Conservation (phyloP, 768 basidiomycete species). For the Boletus sensibilis region DNA sequence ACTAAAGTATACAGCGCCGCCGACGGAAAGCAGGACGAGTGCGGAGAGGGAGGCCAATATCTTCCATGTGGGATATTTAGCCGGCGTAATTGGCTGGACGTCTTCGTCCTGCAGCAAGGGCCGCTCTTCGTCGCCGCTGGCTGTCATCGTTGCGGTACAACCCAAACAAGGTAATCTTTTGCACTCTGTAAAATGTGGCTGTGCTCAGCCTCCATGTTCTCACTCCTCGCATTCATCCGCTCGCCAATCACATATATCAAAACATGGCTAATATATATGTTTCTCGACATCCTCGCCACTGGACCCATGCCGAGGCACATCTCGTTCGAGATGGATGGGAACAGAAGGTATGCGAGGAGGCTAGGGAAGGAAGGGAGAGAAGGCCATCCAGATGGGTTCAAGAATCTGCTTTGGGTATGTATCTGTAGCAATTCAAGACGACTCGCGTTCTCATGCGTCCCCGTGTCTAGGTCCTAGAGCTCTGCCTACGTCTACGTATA, state of each 20-base stretch:
- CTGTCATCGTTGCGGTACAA: not conserved
- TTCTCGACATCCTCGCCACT: slow-evolving; percentile 67
- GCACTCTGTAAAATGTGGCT: slow-evolving; percentile 20
- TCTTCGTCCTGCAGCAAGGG: slow-evolving; percentile 23
- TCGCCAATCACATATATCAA: slow-evolving; percentile 16
- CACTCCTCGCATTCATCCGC: slow-evolving; percentile 8
- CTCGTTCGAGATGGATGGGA: slow-evolving; percentile 97
- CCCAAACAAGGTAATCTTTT: not conserved
- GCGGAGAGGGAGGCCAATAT: slow-evolving; percentile 9
- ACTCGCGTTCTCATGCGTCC: not conserved
- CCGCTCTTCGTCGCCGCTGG: slow-evolving; percentile 27
- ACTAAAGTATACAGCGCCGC: slow-evolving; percentile 12
- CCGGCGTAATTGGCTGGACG: not conserved
- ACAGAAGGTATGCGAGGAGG: slow-evolving; percentile 82
- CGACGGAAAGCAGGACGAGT: slow-evolving; percentile 16
- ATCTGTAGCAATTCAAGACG: not conserved
- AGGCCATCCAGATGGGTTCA: slow-evolving; percentile 86
- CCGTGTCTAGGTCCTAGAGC: slow-evolving; percentile 69
- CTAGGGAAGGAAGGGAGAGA: slow-evolving; percentile 62
- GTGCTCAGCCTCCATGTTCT: slow-evolving; percentile 5
- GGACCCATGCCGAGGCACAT: slow-evolving; percentile 90
- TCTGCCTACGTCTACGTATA: slow-evolving; percentile 78
- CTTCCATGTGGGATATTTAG: slow-evolving; percentile 4
- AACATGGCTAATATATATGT: slow-evolving; percentile 35
- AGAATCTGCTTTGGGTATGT: slow-evolving; percentile 73